Percentiles rank a stretch among this genome's conserved stretches.
Conservation (phyloP, 306 rosid species). For the Medicago arabica region DNA sequence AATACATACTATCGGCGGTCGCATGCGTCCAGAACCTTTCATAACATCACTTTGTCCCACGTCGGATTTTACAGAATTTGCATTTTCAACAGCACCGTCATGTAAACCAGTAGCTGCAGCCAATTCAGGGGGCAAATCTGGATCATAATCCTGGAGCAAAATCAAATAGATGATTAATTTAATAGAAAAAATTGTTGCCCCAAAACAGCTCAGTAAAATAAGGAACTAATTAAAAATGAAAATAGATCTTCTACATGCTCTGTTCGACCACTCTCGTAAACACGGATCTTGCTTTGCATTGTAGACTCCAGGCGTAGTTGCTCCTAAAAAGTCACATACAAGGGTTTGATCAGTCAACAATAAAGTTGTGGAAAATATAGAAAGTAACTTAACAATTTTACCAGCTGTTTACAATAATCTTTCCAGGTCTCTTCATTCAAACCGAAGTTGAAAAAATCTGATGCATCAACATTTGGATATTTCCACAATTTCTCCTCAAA, state of each 20-base stretch:
- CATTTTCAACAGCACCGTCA: constrained; percentile 62
- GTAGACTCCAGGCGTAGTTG: constrained; percentile 97
- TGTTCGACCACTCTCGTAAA: constrained; percentile 95
- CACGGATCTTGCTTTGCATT: constrained; percentile 98
- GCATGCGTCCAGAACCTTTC: constrained; percentile 70
- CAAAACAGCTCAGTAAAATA: constrained; percentile 8
- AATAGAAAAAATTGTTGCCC: not conserved
- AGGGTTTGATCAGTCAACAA: constrained; percentile 37
- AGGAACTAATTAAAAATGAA: constrained; percentile 34
- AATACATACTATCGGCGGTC: constrained; percentile 79
- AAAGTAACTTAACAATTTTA: constrained; percentile 43
- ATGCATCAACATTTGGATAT: constrained; percentile 72
- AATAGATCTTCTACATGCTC: constrained; percentile 70
- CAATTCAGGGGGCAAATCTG: constrained; percentile 98
- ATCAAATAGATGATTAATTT: constrained; percentile 37
- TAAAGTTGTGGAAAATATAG: constrained; percentile 17
- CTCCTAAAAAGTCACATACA: constrained; percentile 62
- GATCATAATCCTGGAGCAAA: constrained; percentile 83
- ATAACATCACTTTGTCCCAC: constrained; percentile 64
- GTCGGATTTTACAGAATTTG: constrained; percentile 64
- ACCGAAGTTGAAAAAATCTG: constrained; percentile 94
- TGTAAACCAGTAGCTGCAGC: constrained; percentile 93
- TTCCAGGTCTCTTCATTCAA: constrained; percentile 96
- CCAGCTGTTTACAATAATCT: constrained; percentile 99
- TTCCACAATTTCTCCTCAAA: constrained; percentile 99